phyloP scores from a whole-genome alignment of 192 early-diverging fungal species.

The Ambispora gerdemannii region DNA sequence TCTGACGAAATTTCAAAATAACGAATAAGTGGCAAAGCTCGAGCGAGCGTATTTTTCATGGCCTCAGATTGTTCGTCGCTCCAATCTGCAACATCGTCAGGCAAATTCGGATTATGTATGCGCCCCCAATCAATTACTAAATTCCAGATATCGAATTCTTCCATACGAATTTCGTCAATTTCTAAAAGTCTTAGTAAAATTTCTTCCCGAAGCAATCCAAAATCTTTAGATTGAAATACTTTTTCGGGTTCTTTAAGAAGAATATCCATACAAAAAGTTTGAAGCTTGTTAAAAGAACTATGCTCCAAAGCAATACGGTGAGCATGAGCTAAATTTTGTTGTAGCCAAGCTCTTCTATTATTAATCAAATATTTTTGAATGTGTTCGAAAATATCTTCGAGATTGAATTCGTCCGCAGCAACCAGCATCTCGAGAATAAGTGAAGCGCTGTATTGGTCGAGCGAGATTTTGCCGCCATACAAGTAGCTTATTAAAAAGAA shows the following conservation, averaged over 20 bases:
- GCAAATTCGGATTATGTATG: background rate
- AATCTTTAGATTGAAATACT: background rate
- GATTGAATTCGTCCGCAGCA: slow-evolving; percentile 22
- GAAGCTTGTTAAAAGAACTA: slow-evolving; percentile 13
- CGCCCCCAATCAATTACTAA: background rate
- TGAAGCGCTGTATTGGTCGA: background rate
- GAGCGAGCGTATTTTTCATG: too few relatives aligned
- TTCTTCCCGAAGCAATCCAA: background rate
- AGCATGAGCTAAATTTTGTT: slow-evolving; percentile 12
- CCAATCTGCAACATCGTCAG: too few relatives aligned
- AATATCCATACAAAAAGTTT: slow-evolving; percentile 7
- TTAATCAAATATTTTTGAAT: slow-evolving; percentile 17
- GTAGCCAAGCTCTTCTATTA: slow-evolving; percentile 5
- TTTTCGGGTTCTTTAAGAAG: background rate
- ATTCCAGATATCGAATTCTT: background rate
- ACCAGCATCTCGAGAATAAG: slow-evolving; percentile 1
- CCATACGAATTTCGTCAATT: background rate
- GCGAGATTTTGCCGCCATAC: slow-evolving; percentile 9
- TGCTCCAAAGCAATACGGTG: background rate
- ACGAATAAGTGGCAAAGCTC: too few relatives aligned
- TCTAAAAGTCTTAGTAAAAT: slow-evolving; percentile 6
- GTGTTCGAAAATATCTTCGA: background rate
- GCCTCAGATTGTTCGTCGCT: too few relatives aligned
- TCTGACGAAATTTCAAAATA: background rate
- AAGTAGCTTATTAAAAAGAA: slow-evolving; percentile 16